Percentiles rank a stretch among this genome's conserved stretches.
Conservation (phyloP, 306 rosid species). For the Dryas drummondii region DNA sequence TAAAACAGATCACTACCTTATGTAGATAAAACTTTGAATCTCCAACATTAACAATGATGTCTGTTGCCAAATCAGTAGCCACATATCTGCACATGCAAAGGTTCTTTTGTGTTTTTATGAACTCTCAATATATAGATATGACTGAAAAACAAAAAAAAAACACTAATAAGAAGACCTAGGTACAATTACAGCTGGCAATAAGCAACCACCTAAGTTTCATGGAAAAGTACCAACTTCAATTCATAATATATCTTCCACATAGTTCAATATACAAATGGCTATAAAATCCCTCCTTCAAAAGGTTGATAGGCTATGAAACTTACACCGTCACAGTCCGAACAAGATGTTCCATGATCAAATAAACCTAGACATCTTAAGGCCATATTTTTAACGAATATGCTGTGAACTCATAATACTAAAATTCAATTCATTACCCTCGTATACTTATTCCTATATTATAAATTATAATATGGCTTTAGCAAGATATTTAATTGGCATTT, state of each 20-base stretch:
- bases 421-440: neutral
- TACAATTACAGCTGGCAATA: neutral
- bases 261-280: neutral
- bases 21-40: conserved; percentile 78
- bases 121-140: neutral
- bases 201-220: neutral
- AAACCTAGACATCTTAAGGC: too few species aligned
- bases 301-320: neutral
- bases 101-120: neutral
- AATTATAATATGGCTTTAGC: neutral
- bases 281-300: neutral
- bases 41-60: conserved; percentile 58
- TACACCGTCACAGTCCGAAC: too few species aligned
- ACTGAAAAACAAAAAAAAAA: too few species aligned
- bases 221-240: neutral
- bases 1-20: conserved; percentile 52
- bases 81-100: conserved; percentile 63
- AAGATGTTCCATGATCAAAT: too few species aligned
- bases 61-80: conserved; percentile 81
- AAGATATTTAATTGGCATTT: neutral
- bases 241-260: neutral
- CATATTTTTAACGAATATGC: too few species aligned
- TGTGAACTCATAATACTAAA: neutral
- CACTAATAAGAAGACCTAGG: neutral
- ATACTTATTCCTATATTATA: neutral